These are phyloP conservation scores for Botryotinia narcissicola DNA, from an alignment of 2,329 filamentous ascomycete genomes.

Conservation along the genomic window DNA sequence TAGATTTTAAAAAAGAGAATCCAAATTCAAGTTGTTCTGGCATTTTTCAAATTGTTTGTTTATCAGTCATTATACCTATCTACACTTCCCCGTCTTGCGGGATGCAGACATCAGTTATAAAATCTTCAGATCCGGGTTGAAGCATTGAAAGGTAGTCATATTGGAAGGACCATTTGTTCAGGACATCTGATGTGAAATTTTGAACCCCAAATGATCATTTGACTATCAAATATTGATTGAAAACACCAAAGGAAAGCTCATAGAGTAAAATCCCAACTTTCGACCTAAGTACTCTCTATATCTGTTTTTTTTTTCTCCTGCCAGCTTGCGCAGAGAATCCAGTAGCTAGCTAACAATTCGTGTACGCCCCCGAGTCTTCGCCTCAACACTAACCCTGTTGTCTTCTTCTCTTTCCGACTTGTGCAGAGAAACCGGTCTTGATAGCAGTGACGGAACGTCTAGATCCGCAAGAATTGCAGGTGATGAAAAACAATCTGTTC, in stretches of 20 bases:
- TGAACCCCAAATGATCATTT: not conserved
- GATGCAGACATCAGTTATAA: not conserved
- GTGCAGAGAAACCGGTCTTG: conserved; percentile 99
- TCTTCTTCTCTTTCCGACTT: conserved; percentile 98
- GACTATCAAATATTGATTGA: not conserved
- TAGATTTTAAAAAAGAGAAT: not conserved
- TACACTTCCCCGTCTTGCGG: not conserved
- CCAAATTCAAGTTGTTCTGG: not conserved
- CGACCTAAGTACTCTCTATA: not conserved
- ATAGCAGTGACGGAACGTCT: conserved; percentile 92
- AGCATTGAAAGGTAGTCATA: not conserved
- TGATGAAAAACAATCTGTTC: conserved; percentile 98
- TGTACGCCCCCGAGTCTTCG: not conserved
- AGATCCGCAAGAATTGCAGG: conserved; percentile 83
- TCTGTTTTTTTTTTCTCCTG: not conserved
- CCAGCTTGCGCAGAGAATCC: not conserved
- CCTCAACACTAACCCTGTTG: conserved; percentile 66
- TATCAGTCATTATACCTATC: not conserved
- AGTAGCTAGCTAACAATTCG: not conserved
- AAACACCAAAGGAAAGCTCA: not conserved
- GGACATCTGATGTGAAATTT: not conserved
- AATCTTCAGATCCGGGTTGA: not conserved
- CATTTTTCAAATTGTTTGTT: not conserved
- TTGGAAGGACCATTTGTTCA: not conserved
- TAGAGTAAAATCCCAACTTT: not conserved